Conservation (phyloP, 2,329 filamentous ascomycete genomes). For the Epichloe baconii region DNA sequence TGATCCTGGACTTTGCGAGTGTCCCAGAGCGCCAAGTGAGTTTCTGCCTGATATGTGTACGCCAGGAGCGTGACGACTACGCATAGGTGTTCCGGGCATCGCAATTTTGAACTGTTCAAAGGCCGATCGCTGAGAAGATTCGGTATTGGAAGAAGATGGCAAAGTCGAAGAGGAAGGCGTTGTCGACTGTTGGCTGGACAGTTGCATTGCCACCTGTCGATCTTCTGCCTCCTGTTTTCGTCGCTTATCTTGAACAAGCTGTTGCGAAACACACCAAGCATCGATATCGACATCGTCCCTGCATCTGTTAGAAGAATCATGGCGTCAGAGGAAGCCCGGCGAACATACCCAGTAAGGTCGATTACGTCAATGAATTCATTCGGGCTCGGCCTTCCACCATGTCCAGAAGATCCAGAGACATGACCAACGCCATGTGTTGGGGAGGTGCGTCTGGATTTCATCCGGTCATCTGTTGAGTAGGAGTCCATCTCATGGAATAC, state of each 20-base stretch:
- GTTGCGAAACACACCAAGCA: constrained; percentile 18
- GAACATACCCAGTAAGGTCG: constrained; percentile 29
- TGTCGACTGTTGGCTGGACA: constrained; percentile 12
- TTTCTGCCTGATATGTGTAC: not conserved
- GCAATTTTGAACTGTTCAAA: constrained; percentile 5
- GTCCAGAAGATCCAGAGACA: not conserved
- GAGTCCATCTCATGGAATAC: constrained; percentile 11
- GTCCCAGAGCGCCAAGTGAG: not conserved
- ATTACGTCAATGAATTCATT: constrained; percentile 18
- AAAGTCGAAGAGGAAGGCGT: not conserved
- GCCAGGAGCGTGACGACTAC: too few relatives aligned
- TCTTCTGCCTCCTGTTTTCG: constrained; percentile 17
- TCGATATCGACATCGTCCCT: constrained; percentile 22
- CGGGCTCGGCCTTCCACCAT: not conserved
- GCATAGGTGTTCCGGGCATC: not conserved
- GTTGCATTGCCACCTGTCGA: constrained; percentile 14
- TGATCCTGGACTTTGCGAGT: not conserved
- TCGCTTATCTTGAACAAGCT: constrained; percentile 22
- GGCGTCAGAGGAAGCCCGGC: too few relatives aligned
- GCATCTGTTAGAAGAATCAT: not conserved
- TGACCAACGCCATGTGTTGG: constrained; percentile 6
- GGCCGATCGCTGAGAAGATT: constrained; percentile 9
- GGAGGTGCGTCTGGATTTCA: constrained; percentile 23
- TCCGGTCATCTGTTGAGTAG: constrained; percentile 5
- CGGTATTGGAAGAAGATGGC: not conserved